These are phyloP conservation scores for Phaeosphaeriaceae sp. DNA, from an alignment of 2,329 filamentous ascomycete genomes.

Conservation along the genomic window DNA sequence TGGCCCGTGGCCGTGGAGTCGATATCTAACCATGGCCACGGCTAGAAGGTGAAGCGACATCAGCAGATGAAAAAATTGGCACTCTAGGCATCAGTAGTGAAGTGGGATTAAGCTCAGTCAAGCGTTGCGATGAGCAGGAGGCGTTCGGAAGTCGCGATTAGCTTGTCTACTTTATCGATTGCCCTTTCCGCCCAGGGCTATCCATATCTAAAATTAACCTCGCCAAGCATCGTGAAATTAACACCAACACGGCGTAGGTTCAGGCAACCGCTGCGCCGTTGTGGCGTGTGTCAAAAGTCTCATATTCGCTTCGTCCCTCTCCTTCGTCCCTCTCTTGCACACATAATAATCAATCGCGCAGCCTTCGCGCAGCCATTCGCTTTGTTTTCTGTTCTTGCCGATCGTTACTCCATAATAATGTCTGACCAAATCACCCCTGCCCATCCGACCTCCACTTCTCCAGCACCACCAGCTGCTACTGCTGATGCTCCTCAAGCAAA, in stretches of 20 bases:
- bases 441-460: slow-evolving; percentile 1
- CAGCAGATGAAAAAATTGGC: background rate
- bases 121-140: background rate
- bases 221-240: background rate
- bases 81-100: background rate
- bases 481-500: slow-evolving; percentile 3
- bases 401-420: slow-evolving; percentile 16
- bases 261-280: background rate
- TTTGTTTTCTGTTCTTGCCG: background rate
- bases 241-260: background rate
- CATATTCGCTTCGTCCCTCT: background rate
- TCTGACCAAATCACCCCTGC: slow-evolving; percentile 11
- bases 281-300: background rate
- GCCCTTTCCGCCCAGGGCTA: background rate
- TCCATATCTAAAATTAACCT: background rate
- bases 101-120: background rate
- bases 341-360: slow-evolving; percentile 1
- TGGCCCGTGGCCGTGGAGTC: background rate
- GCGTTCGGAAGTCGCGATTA: background rate
- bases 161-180: background rate
- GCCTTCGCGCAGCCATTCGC: slow-evolving; percentile 6
- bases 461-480: slow-evolving; percentile 3
- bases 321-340: background rate
- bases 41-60: background rate
- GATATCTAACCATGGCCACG: background rate